phyloP scores from a whole-genome alignment of 495 filamentous ascomycete genomes.

The Chlorociboria aeruginascens region DNA sequence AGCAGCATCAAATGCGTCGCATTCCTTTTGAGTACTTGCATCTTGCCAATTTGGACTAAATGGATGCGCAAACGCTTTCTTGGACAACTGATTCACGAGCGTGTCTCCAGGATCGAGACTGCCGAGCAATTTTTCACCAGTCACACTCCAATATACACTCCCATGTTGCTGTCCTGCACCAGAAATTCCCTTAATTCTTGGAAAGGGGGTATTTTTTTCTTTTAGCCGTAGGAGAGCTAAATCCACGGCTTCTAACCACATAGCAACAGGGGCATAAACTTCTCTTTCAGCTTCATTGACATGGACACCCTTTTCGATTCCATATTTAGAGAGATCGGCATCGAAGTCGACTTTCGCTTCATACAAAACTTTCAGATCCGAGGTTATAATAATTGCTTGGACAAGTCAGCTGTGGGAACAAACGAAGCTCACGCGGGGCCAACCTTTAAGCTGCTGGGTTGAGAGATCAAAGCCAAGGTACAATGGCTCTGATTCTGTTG shows the following conservation, averaged over 20 bases:
- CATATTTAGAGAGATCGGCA: constrained; percentile 64
- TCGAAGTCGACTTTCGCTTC: constrained; percentile 70
- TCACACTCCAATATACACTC: constrained; percentile 75
- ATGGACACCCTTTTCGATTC: constrained; percentile 76
- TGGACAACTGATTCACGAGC: constrained; percentile 55
- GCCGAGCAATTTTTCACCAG: constrained; percentile 54
- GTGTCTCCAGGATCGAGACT: constrained; percentile 44
- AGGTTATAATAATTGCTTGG: constrained; percentile 64
- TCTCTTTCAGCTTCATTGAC: constrained; percentile 70
- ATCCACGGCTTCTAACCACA: constrained; percentile 92
- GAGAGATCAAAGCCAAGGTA: constrained; percentile 95
- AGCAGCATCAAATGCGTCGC: constrained; percentile 69
- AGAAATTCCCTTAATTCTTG: constrained; percentile 67
- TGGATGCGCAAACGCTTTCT: constrained; percentile 66
- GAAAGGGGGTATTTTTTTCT: constrained; percentile 62
- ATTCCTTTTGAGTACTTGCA: constrained; percentile 82
- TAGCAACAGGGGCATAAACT: constrained; percentile 81
- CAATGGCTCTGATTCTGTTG: constrained; percentile 38
- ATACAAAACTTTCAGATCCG: constrained; percentile 61
- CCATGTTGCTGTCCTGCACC: constrained; percentile 95
- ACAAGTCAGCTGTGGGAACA: constrained; percentile 2
- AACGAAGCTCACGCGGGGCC: constrained; percentile 6
- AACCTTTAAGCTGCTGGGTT: constrained; percentile 89
- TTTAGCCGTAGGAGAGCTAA: constrained; percentile 63
- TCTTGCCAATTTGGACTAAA: constrained; percentile 98